These are phyloP conservation scores for Xanthoconium stramineum DNA, from an alignment of 768 basidiomycete genomes.

Conservation along the genomic window DNA sequence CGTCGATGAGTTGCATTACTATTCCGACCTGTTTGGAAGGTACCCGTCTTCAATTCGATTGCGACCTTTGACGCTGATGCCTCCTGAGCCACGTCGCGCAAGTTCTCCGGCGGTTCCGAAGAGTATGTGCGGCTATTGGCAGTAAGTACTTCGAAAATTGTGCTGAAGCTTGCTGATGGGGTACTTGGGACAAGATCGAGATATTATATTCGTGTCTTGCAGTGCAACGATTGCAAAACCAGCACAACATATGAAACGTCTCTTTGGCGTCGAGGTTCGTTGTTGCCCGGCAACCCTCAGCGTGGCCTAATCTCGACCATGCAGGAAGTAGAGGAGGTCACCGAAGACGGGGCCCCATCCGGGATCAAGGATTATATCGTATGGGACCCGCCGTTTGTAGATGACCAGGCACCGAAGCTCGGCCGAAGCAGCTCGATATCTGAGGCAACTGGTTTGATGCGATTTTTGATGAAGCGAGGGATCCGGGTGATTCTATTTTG, in stretches of 20 bases:
- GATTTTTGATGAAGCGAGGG: slow-evolving; percentile 78
- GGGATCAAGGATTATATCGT: slow-evolving; percentile 77
- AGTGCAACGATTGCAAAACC: slow-evolving; percentile 86
- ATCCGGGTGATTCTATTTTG: slow-evolving; percentile 86
- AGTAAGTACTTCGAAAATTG: slow-evolving; percentile 43
- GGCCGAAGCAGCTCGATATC: slow-evolving; percentile 57
- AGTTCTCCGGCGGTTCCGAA: slow-evolving; percentile 70
- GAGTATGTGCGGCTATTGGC: slow-evolving; percentile 74
- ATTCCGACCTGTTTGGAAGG: slow-evolving; percentile 79
- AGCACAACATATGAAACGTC: slow-evolving; percentile 64
- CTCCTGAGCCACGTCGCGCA: slow-evolving; percentile 70
- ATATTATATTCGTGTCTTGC: slow-evolving; percentile 71
- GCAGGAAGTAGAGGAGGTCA: slow-evolving; percentile 62
- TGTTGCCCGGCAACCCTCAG: background rate
- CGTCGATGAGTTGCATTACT: slow-evolving; percentile 87
- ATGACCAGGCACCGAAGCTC: slow-evolving; percentile 49
- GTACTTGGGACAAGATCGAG: slow-evolving; percentile 41
- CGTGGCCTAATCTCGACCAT: background rate
- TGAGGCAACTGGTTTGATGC: slow-evolving; percentile 72
- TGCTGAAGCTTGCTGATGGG: background rate
- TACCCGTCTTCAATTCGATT: slow-evolving; percentile 19
- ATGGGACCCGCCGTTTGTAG: slow-evolving; percentile 68
- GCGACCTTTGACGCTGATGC: background rate
- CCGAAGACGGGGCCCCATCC: slow-evolving; percentile 78
- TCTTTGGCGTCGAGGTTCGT: slow-evolving; percentile 61